Base-by-base conservation (phyloP, 352 stramenopile genomes). In the Phytophthora foliorum region DNA sequence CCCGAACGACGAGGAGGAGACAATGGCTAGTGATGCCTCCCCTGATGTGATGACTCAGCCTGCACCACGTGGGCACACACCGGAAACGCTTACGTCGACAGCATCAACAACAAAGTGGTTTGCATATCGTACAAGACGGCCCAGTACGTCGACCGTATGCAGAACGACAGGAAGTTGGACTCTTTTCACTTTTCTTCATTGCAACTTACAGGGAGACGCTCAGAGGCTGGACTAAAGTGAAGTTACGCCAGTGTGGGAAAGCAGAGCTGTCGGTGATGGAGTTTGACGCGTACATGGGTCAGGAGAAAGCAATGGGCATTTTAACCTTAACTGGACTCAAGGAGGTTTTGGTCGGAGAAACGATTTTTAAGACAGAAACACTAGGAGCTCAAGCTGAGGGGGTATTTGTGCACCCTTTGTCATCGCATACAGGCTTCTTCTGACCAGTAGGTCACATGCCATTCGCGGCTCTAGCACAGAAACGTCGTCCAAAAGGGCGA, bases 381-480 rank as follows among this genome's bases (percentile, higher is more conserved):
- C n/a, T n/a, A n/a, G n/a, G n/a, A n/a, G n/a, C n/a, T n/a, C n/a
- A n/a, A n/a, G n/a, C n/a, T n/a, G n/a, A n/a, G n/a, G n/a, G n/a
- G n/a, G n/a, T n/a, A n/a, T 8, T 10, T 36, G 31, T 36, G 31
- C 31, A 36, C 31, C 31, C 31, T 36, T 11, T 56, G 49, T 56
- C 31, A 57, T 22, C n/a, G 50, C n/a, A 48, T 45, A 57, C 31
- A 57, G 5, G 11, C 10, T n/a, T 21, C n/a, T 45, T 46, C 19
- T 46, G 50, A 34, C 34, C 51, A 58, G 1, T 11, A n/a, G 14
- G 36, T 48, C 51, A 48, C 51, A 38, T 48, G 51, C 51, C 34
- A 58, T 49, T 48, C 21, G 49, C 49, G 51, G 51, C 51, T 38
- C 51, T 34, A 11, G 19, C 8, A 34, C 51, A 58, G 17, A 29